Conservation (phyloP, 306 rosid genomes). For the Trifolium subterraneum region DNA sequence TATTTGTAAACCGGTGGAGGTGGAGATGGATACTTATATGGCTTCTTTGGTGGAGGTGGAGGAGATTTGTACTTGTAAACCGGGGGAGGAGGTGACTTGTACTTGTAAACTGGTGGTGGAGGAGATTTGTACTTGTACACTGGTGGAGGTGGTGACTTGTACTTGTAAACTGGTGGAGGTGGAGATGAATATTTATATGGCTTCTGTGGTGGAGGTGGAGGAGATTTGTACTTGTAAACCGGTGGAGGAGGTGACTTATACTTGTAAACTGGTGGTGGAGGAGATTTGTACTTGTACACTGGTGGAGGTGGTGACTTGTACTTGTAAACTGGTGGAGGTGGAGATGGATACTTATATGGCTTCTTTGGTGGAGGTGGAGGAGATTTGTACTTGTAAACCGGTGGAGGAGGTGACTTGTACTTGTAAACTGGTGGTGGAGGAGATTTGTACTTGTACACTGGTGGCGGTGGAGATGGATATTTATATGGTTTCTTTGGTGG, state of each 20-base stretch:
- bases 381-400: background rate
- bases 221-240: background rate
- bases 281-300: slow-evolving; percentile 29
- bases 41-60: slow-evolving; percentile 11
- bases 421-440: slow-evolving; percentile 11
- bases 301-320: slow-evolving; percentile 25
- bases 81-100: background rate
- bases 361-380: background rate
- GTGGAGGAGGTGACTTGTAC: background rate
- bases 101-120: slow-evolving; percentile 3
- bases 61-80: background rate
- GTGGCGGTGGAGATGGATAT: slow-evolving; percentile 23
- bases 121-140: slow-evolving; percentile 34
- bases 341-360: background rate
- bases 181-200: background rate
- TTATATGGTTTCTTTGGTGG: background rate
- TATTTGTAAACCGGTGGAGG: slow-evolving; percentile 8
- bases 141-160: slow-evolving; percentile 4
- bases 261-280: slow-evolving; percentile 10
- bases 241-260: slow-evolving; percentile 13
- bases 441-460: background rate
- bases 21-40: background rate
- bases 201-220: slow-evolving; percentile 14
- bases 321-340: background rate
- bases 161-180: background rate